Base-by-base conservation (phyloP, 2,329 filamentous ascomycete species). In the Colletotrichum sp. region DNA sequence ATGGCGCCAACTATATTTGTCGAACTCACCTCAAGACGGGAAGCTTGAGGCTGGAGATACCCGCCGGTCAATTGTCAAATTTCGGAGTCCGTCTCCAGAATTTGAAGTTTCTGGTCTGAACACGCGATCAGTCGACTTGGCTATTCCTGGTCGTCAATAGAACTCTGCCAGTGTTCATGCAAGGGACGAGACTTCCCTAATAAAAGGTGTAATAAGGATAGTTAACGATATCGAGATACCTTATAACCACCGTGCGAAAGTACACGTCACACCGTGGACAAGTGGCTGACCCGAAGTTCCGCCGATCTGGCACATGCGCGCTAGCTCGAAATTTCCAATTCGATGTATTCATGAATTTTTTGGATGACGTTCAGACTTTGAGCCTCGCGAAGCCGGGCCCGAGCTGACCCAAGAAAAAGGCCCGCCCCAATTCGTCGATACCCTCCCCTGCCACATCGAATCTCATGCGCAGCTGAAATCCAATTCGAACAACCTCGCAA, bases 341-440 rank as follows among this genome's bases (percentile, higher is more conserved):
- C 77, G 68, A 77, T 78, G 75, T 71, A 63, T 52, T 73, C 68
- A 76, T 76, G 66, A 73, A 73, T 59, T 77, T 77, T 78, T 78
- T 75, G 68, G 66, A 78, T 78, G 77, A 78, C 77, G 77, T 69
- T 63, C 76, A 78, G 72, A 78, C 70, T 71, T 52, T 15, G 55
- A 75, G 57, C 60, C 69, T 67, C 44, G 67, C 34, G 39, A 57
- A 34, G 30, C 24, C 52, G 62, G 64, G 59, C 57, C 69, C 69
- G 49, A 73, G 63, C 70, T 73, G 59, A 55, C 26, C 16, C 30
- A 66, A 49, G n/a, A 69, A 62, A 63, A 44, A 69, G 60, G 66
- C 24, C 28, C 69, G 26, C 36, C 24, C 66, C 69, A 66, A 64
- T 36, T 49, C 57, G 60, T 15, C 59, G 55, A 69, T 49, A n/a